Evolutionary conservation across 2,329 filamentous ascomycete genomes (phyloP).

Genomic region (Chalara sp.): DNA sequence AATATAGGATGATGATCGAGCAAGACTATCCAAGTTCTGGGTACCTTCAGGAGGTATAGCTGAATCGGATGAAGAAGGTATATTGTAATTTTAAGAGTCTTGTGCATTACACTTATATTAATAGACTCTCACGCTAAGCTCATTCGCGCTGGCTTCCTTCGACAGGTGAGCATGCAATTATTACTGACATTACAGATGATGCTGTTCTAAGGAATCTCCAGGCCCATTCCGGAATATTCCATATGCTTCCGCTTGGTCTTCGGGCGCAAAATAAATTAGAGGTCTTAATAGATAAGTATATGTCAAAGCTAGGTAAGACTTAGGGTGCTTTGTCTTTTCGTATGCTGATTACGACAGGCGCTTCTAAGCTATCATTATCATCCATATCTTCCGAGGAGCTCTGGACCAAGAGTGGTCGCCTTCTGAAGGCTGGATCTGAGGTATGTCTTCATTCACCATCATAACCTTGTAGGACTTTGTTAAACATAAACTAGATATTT

Average conservation of each 20-base stretch:
- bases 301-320: slow-evolving; percentile 61
- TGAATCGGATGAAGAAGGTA: slow-evolving; percentile 48
- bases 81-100: not conserved
- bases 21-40: slow-evolving; percentile 70
- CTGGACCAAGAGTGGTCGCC: slow-evolving; percentile 77
- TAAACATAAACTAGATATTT: slow-evolving; percentile 57
- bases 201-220: slow-evolving; percentile 27
- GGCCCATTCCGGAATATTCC: slow-evolving; percentile 86
- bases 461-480: not conserved
- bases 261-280: slow-evolving; percentile 88
- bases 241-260: slow-evolving; percentile 79
- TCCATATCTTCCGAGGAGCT: slow-evolving; percentile 78
- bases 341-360: slow-evolving; percentile 39
- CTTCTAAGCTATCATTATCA: slow-evolving; percentile 76
- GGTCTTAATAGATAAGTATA: slow-evolving; percentile 78
- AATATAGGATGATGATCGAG: slow-evolving; percentile 38
- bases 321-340: slow-evolving; percentile 2
- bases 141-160: slow-evolving; percentile 64
- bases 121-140: slow-evolving; percentile 61
- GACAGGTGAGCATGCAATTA: slow-evolving; percentile 46
- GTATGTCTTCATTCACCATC: slow-evolving; percentile 34
- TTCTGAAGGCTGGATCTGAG: slow-evolving; percentile 67
- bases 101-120: slow-evolving; percentile 6
- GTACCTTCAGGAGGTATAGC: slow-evolving; percentile 66
- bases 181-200: too few relatives aligned